Evolutionary conservation across 1,284 basidiomycete genomes (phyloP), one percentile per base, ranked within the genome.

Genomic region (Coniophora puteana): DNA sequence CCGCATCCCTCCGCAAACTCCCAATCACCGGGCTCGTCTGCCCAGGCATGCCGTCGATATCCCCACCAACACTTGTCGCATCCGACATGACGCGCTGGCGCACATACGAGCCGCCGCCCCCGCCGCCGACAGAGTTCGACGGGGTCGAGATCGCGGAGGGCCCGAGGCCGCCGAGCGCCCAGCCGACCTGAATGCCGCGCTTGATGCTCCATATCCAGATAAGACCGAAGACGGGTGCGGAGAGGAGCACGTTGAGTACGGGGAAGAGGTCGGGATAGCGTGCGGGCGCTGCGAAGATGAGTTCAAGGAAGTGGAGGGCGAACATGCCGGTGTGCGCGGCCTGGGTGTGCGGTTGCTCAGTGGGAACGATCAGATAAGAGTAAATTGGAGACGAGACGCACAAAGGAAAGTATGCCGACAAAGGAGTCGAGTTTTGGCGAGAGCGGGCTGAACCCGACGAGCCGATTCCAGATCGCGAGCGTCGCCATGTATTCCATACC

Each of bases 251-350:
- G 57, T 94, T 95, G 25, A 93, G 67, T 2, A 95, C 90, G 0
- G 87, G 69, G 57, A 81, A 95, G 36, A 96, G 61, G 58, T 96
- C 91, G 0, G 93, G 93, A 51, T 92, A 88, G 46, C 85, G 80
- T 7, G 71, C 53, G 3, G 87, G 87, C 14, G 89, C 78, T 1
- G 68, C 42, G 26, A 87, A 41, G 7, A 83, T 22, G 14, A 78
- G 39, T 57, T 95, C 90, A 12, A 82, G 54, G 8, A 77, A 3
- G 53, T 94, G 90, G 6, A 93, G 59, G 1, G 59, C 36, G 2
- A 73, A 20, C 31, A 80, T 80, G 1, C 72, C 68, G 0, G 63
- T 43, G 55, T 93, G 89, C 31, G 77, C 68, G n/a, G 57, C 55
- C 87, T 91, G 48, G 4, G 11, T 13, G 14, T 42, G 5, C 10